phyloP scores from a whole-genome alignment of 2,329 filamentous ascomycete species.

The Nothomitra cinnamomea region DNA sequence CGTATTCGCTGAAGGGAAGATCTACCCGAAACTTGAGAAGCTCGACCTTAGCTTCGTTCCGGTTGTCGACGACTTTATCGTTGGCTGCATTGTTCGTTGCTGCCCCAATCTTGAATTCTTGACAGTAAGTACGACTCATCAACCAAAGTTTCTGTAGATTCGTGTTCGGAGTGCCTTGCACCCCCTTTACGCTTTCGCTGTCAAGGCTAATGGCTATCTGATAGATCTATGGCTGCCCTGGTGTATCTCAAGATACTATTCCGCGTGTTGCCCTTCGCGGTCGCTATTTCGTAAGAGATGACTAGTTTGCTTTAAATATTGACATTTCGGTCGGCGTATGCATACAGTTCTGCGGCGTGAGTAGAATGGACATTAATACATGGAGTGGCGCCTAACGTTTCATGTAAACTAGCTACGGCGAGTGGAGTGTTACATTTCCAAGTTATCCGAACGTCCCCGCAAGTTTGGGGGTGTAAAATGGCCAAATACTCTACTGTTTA shows the following conservation, averaged over 20 bases:
- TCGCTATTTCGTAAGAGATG: slow-evolving; percentile 1
- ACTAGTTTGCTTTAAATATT: background rate
- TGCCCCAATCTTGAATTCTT: slow-evolving; percentile 26
- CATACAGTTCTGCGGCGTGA: too few species aligned
- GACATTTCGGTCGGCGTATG: too few species aligned
- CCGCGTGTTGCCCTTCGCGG: background rate
- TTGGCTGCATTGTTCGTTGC: slow-evolving; percentile 26
- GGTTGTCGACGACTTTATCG: slow-evolving; percentile 26
- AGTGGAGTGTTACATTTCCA: too few species aligned
- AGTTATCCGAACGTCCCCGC: too few species aligned
- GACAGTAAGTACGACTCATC: background rate
- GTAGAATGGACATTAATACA: too few species aligned
- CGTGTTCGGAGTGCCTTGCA: background rate
- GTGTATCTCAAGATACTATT: background rate
- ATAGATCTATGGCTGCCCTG: background rate
- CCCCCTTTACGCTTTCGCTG: too few species aligned
- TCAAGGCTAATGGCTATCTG: background rate
- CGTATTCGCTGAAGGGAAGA: slow-evolving; percentile 44
- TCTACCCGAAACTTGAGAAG: slow-evolving; percentile 50
- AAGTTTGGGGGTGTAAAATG: too few species aligned
- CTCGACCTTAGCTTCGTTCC: slow-evolving; percentile 58
- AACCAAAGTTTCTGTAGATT: background rate
- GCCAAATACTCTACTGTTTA: too few species aligned
- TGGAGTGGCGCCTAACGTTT: too few species aligned
- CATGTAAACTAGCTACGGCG: too few species aligned